These are phyloP conservation scores for Dicorynia guianensis DNA, from an alignment of 306 rosid genomes.

Conservation along the genomic window DNA sequence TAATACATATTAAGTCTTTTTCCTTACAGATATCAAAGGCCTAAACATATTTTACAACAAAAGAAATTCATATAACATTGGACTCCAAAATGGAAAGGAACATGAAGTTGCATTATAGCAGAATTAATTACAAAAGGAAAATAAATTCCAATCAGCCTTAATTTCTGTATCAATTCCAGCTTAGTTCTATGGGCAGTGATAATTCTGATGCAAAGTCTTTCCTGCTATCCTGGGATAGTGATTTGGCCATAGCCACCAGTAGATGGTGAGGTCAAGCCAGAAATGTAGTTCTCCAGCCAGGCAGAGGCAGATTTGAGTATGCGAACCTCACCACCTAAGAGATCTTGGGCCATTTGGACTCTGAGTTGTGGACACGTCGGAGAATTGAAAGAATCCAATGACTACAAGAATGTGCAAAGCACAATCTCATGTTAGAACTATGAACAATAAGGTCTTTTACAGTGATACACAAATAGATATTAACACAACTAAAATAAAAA, in stretches of 20 bases:
- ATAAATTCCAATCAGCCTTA: not conserved
- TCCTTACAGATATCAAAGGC: no score
- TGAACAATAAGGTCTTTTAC: not conserved
- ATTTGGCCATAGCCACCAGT: not conserved
- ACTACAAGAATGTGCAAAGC: slow-evolving; percentile 44
- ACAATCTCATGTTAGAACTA: not conserved
- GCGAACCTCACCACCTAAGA: slow-evolving; percentile 67
- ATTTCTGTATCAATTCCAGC: not conserved
- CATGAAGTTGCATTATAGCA: not conserved
- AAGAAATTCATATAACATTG: not conserved
- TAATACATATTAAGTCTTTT: no score
- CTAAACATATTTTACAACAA: no score
- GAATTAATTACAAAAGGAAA: not conserved
- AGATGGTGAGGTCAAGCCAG: slow-evolving; percentile 39
- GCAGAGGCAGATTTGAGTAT: slow-evolving; percentile 68
- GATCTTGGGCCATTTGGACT: slow-evolving; percentile 67
- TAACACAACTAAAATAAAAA: not conserved
- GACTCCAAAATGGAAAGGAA: not conserved
- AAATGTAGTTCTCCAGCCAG: slow-evolving; percentile 69
- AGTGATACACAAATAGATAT: slow-evolving; percentile 8
- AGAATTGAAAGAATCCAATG: slow-evolving; percentile 44
- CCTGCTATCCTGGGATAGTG: not conserved
- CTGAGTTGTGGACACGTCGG: slow-evolving; percentile 40
- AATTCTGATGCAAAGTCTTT: not conserved
- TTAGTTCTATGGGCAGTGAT: not conserved